Evolutionary conservation across 495 filamentous ascomycete genomes (phyloP), one percentile per base, ranked within the genome.

Genomic region (Daldinia bambusicola): DNA sequence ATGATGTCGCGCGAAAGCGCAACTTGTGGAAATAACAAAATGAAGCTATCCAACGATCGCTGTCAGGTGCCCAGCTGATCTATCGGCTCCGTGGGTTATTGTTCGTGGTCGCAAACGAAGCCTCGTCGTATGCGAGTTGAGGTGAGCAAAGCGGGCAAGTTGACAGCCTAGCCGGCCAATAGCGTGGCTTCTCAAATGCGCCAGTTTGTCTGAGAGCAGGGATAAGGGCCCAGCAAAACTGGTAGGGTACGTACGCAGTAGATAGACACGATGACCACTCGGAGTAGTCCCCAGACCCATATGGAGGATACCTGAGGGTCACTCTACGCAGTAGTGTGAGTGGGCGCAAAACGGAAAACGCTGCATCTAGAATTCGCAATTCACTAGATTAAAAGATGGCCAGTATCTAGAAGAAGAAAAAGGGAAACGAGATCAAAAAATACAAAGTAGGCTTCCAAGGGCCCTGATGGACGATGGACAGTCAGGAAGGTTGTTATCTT

Each of bases 141-240:
- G 75, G 65, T 77, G 70, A 76, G 74, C 68, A 73, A 71, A 77
- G 75, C 72, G 75, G 75, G 73, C 65, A 65, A 69, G 63, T 73
- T 70, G 69, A 74, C 74, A 61, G 59, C 48, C 70, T 61, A 75
- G 69, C 70, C 60, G 67, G 58, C 75, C 74, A 77, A 77, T 76
- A 31, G 55, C 45, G 34, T 48, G 40, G 55, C 55, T 41, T 55
- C 58, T 58, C 67, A 45, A 63, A 72, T 76, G 75, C 75, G 75
- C 75, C 74, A 74, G 70, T 71, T 73, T 75, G 74, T 71, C 64
- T 68, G 60, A 63, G 66, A 53, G 55, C 75, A 77, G 71, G 75
- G 75, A 73, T 76, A 20, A 38, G 61, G 61, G 66, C 61, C 67
- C 71, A 69, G 70, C 67, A 68, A 66, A 71, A 40, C 48, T 43